Base-by-base conservation (phyloP, 495 filamentous ascomycete genomes). In the Terfezia boudieri region DNA sequence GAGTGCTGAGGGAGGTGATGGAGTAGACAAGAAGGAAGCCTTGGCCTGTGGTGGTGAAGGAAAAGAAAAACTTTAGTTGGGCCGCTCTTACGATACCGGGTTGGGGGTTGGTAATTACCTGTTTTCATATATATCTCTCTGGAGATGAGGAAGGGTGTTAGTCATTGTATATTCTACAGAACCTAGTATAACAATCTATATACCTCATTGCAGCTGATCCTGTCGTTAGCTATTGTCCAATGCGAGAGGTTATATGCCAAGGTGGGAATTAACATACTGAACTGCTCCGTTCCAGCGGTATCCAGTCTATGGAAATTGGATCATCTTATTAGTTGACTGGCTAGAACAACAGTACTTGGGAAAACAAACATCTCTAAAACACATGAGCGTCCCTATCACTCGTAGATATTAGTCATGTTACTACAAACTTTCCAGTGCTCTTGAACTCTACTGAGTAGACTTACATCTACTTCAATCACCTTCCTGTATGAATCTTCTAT, bases 401-500 rank as follows among this genome's bases (percentile, higher is more conserved):
- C 49, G 51, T 8, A 56, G 36, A 57, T 9, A 22, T 49, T 56
- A 57, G 37, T 32, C 26, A 7, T 32, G 26, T 32, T 32, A 32
- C 26, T 7, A 32, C 7, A 56, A 60, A 53, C 9, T 12, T 9
- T 37, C 23, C 49, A 57, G 55, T 20, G 37, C 11, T 4, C 26
- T 48, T 32, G 37, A 46, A 49, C 16, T 54, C 52, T 32, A 49
- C 36, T 54, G 51, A n/a, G 17, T 35, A 54, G 37, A 77, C 76
- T 68, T 70, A 96, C 89, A 76, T 96, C 90, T 56, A 98, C 86
- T 59, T 89, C 79, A 43, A 94, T 81, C 60, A 89, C 84, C 64
- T 94, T 95, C 50, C 87, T 74, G 68, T 96, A 98, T 48, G 90
- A 94, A 69, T 98, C 87, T 69, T 98, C 90, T 64, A 98, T 96